Conservation (phyloP, 2,329 filamentous ascomycete species). For the Apiospora phragmitis region DNA sequence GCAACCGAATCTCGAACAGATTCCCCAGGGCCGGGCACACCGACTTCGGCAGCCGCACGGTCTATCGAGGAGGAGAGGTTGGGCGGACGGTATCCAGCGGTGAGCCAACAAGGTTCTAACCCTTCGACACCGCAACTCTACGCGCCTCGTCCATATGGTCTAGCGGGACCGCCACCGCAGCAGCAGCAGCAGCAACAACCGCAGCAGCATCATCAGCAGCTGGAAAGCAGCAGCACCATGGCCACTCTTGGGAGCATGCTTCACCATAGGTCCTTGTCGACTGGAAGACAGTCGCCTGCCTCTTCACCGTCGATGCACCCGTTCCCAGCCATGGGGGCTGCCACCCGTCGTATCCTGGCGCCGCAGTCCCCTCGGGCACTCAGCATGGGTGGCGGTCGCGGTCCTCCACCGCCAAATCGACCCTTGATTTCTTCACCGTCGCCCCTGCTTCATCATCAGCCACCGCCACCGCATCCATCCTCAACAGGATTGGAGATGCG, state of each 20-base stretch:
- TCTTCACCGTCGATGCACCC: constrained; percentile 23
- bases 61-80: constrained; percentile 18
- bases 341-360: constrained; percentile 53
- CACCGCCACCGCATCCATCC: constrained; percentile 21
- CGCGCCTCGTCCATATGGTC: neutral
- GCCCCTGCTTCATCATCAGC: constrained; percentile 19
- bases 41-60: neutral
- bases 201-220: neutral
- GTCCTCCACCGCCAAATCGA: constrained; percentile 24
- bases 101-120: constrained; percentile 24
- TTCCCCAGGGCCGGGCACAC: neutral
- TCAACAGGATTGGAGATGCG: constrained; percentile 21
- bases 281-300: constrained; percentile 27
- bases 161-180: neutral
- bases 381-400: constrained; percentile 41
- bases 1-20: constrained; percentile 33
- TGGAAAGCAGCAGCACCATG: neutral
- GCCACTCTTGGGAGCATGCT: neutral
- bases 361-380: constrained; percentile 59
- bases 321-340: constrained; percentile 29
- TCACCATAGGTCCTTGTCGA: constrained; percentile 3
- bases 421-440: constrained; percentile 28
- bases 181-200: neutral
- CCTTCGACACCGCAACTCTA: constrained; percentile 24
- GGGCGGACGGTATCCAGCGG: constrained; percentile 17